A percentile compares a stretch with the other conserved stretches of the same genome.
phyloP scores from a whole-genome alignment of 2,329 filamentous ascomycete genomes.

The Epichloe bromicola region DNA sequence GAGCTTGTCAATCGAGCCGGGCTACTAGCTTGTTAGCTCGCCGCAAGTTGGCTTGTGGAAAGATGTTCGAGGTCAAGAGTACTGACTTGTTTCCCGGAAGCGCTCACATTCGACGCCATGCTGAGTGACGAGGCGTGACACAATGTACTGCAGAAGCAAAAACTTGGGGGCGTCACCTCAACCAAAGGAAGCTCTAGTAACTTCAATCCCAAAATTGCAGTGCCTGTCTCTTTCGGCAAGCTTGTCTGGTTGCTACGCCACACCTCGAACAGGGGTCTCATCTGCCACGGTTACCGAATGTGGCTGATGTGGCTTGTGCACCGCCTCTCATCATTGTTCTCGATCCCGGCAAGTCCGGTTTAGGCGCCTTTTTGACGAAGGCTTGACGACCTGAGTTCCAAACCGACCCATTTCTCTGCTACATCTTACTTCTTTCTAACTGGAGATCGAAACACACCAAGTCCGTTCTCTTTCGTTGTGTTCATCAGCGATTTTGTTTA shows the following conservation, averaged over 20 bases:
- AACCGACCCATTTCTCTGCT: background rate
- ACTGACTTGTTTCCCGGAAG: slow-evolving; percentile 18
- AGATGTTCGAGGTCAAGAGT: background rate
- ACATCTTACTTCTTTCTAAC: background rate
- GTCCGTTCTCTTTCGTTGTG: background rate
- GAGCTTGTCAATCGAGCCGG: slow-evolving; percentile 26
- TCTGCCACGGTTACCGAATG: no score
- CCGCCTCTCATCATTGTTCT: background rate
- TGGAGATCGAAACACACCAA: background rate
- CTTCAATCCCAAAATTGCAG: background rate
- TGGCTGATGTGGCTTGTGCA: slow-evolving; percentile 1
- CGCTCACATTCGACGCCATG: slow-evolving; percentile 22
- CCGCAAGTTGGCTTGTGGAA: background rate
- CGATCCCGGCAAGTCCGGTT: background rate
- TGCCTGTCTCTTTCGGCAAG: background rate
- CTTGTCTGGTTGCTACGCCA: background rate
- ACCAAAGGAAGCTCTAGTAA: background rate
- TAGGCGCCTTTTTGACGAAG: background rate
- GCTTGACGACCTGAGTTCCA: background rate
- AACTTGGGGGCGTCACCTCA: background rate
- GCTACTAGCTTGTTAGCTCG: slow-evolving; percentile 12
- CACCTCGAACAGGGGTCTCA: background rate
- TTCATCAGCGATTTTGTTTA: background rate
- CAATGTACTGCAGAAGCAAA: background rate
- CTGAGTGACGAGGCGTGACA: background rate